Evolutionary conservation across 2,329 filamentous ascomycete genomes (phyloP), one percentile per base, ranked within the genome.

Genomic region (Tolypocladium tropicale): DNA sequence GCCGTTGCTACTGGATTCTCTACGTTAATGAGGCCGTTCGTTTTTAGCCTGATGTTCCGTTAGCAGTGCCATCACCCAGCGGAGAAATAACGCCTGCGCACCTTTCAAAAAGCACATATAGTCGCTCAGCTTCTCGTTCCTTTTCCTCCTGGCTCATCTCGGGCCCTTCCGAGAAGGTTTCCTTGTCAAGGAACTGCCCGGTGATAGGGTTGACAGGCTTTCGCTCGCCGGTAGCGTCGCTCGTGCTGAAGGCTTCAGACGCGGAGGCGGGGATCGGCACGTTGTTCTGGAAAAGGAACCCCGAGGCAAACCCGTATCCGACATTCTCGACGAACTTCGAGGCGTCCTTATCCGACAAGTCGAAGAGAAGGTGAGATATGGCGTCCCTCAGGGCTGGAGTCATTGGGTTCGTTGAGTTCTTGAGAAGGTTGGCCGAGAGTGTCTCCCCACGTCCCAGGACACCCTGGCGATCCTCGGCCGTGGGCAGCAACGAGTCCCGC

Each of bases 101-200:
- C 86, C 89, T 81, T 71, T 96, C 91, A 71, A 96, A 96, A 3
- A 96, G 74, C 14, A 96, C 90, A 73, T 95, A 96, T 1, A 96
- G 72, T 56, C 84, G 82, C 71, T 96, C 93, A 0, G 92, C 93
- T 67, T 99, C 94, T 57, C 89, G 79, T 70, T 96, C 89, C 70
- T 93, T 96, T 74, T 97, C 93, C 61, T 92, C 91, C 51, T 89
- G 77, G 0, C 88, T 94, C 93, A 97, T 96, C 52, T 88, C 83
- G 1, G 84, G 83, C 12, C 76, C 70, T 4, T 83, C 73, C 7
- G 82, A 75, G 7, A 75, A 72, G 55, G 77, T 79, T 70, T 93
- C 88, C 39, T 76, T 78, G 61, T 90, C 86, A 53, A 90, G 66
- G 60, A 86, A 84, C 69, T 96, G 92, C 0, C 92, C 92, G 1